Conservation (phyloP, 495 filamentous ascomycete genomes). For the Pyrenopolyporus hunteri region DNA sequence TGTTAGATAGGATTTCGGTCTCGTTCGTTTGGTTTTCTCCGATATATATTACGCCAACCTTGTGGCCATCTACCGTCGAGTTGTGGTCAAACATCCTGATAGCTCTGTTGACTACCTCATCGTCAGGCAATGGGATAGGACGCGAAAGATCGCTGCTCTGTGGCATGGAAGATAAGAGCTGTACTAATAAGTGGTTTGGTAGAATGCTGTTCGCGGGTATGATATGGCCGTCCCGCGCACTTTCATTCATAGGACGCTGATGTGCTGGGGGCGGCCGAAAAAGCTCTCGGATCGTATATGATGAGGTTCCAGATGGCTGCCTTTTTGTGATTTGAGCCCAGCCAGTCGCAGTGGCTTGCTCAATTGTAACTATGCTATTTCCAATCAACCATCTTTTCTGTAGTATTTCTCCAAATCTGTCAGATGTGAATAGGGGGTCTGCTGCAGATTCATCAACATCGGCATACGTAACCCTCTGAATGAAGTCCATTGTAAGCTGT, state of each 20-base stretch:
- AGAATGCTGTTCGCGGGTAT: constrained; percentile 61
- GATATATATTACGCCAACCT: constrained; percentile 92
- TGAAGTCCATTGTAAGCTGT: constrained; percentile 91
- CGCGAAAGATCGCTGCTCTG: constrained; percentile 62
- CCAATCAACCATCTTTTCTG: constrained; percentile 87
- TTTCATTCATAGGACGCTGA: constrained; percentile 56
- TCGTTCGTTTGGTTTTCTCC: constrained; percentile 82
- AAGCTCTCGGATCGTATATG: constrained; percentile 73
- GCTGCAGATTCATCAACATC: constrained; percentile 75
- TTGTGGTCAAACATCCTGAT: constrained; percentile 84
- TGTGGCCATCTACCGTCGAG: constrained; percentile 92
- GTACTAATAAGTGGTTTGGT: constrained; percentile 84
- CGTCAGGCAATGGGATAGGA: constrained; percentile 81
- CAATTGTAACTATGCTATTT: constrained; percentile 83
- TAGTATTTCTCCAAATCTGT: constrained; percentile 68
- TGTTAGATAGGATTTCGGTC: constrained; percentile 82
- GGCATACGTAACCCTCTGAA: constrained; percentile 88
- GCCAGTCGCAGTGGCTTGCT: constrained; percentile 75
- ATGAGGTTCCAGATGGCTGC: constrained; percentile 83
- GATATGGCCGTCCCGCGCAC: constrained; percentile 47
- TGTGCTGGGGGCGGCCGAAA: constrained; percentile 71
- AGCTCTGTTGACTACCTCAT: constrained; percentile 77
- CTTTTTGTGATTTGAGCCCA: constrained; percentile 81
- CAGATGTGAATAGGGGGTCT: constrained; percentile 65
- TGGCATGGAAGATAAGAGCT: constrained; percentile 75